phyloP scores from a whole-genome alignment of 768 basidiomycete genomes.

The Kwoniella botswanensis region DNA sequence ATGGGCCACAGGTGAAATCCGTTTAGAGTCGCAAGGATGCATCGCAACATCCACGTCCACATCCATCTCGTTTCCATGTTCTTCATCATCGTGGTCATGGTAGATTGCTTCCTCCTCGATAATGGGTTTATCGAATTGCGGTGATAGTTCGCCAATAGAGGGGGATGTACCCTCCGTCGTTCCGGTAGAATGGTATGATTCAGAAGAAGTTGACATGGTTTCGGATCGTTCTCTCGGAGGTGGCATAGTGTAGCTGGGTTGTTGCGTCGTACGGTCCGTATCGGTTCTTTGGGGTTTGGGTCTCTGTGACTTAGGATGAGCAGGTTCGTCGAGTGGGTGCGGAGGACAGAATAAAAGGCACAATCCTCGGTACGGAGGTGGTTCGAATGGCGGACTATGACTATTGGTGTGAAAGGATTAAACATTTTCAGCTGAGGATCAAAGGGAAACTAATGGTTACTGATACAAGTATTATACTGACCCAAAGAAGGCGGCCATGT shows the following conservation, averaged over 20 bases:
- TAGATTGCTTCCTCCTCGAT: slow-evolving; percentile 9
- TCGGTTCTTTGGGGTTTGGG: slow-evolving; percentile 17
- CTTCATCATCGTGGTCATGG: slow-evolving; percentile 2
- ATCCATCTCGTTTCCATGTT: slow-evolving; percentile 31
- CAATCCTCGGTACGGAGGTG: slow-evolving; percentile 55
- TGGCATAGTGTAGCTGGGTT: slow-evolving; percentile 10
- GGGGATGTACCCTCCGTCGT: slow-evolving; percentile 47
- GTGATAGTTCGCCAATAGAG: slow-evolving; percentile 35
- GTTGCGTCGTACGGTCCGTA: slow-evolving; percentile 23
- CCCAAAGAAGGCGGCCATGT: slow-evolving; percentile 57
- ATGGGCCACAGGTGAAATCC: slow-evolving; percentile 31
- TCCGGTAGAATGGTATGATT: slow-evolving; percentile 34
- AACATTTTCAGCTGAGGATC: neutral
- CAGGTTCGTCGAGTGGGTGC: slow-evolving; percentile 40
- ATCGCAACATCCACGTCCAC: slow-evolving; percentile 50
- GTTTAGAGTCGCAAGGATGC: slow-evolving; percentile 51
- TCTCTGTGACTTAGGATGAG: slow-evolving; percentile 10
- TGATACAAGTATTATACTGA: slow-evolving; percentile 19
- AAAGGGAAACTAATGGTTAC: neutral
- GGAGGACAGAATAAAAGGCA: slow-evolving; percentile 47
- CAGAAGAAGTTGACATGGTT: slow-evolving; percentile 48
- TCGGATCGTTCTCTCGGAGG: slow-evolving; percentile 45
- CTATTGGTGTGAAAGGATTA: neutral
- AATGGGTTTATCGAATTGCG: slow-evolving; percentile 24
- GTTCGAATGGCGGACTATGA: slow-evolving; percentile 51